These are phyloP conservation scores for Lindgomyces ingoldianus DNA, from an alignment of 495 filamentous ascomycete species.

Conservation along the genomic window DNA sequence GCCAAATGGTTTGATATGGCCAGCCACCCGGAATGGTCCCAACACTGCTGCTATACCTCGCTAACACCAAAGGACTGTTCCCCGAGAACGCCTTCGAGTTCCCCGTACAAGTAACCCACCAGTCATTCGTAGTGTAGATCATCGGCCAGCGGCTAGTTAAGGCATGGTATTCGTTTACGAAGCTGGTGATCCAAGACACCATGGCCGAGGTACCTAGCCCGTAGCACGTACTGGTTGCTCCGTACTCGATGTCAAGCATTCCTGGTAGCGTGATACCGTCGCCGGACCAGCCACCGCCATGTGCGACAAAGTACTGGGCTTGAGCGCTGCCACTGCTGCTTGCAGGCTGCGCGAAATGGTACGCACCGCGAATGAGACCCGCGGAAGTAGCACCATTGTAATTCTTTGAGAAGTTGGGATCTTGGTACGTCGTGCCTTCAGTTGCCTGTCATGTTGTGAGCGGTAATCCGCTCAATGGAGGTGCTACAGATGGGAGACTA, in stretches of 20 bases:
- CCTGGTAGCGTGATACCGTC: constrained; percentile 67
- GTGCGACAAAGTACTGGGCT: constrained; percentile 59
- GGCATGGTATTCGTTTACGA: constrained; percentile 58
- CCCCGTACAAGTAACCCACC: constrained; percentile 65
- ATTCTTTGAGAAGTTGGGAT: constrained; percentile 57
- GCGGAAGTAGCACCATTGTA: constrained; percentile 58
- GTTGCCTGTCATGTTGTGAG: too few relatives aligned
- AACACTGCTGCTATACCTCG: constrained; percentile 52
- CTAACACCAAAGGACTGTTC: constrained; percentile 61
- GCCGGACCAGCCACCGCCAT: constrained; percentile 63
- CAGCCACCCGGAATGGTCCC: constrained; percentile 62
- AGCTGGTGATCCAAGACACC: constrained; percentile 62
- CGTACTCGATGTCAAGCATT: constrained; percentile 66
- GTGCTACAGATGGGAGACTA: too few relatives aligned
- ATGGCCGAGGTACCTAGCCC: constrained; percentile 56
- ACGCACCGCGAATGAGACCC: constrained; percentile 62
- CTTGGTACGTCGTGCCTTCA: constrained; percentile 58
- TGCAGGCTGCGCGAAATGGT: constrained; percentile 66
- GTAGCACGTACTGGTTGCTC: constrained; percentile 50
- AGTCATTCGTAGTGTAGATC: constrained; percentile 61
- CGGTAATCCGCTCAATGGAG: too few relatives aligned
- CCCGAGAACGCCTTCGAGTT: constrained; percentile 54
- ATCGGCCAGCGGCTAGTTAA: constrained; percentile 59
- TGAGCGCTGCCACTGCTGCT: not conserved
- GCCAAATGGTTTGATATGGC: constrained; percentile 53